Conservation (phyloP, 495 filamentous ascomycete species). For the Delitschia confertaspora region DNA sequence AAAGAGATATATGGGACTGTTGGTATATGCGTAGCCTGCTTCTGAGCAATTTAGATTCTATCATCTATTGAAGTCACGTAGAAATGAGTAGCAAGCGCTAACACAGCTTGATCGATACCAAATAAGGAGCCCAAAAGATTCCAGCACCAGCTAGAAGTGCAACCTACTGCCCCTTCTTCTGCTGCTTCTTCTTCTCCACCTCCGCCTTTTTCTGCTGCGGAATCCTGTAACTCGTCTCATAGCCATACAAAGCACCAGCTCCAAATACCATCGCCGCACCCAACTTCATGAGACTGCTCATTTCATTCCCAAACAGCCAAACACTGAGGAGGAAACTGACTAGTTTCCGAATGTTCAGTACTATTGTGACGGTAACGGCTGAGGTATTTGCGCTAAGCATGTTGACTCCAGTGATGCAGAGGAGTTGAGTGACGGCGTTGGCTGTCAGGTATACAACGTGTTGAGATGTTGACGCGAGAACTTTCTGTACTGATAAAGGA, state of each 20-base stretch:
- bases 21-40: too few species aligned
- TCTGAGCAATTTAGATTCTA: too few species aligned
- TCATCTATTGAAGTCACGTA: too few species aligned
- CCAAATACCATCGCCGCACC: constrained; percentile 81
- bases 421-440: constrained; percentile 86
- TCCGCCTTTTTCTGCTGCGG: constrained; percentile 12
- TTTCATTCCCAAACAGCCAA: constrained; percentile 79
- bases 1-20: too few species aligned
- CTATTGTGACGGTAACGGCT: constrained; percentile 89
- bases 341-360: constrained; percentile 92
- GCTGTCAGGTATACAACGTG: constrained; percentile 25
- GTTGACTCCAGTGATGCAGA: constrained; percentile 92
- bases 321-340: constrained; percentile 84
- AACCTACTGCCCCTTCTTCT: not conserved
- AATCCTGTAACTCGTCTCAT: constrained; percentile 46
- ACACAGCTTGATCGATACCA: too few species aligned
- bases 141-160: not conserved
- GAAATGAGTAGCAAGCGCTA: too few species aligned
- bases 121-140: too few species aligned
- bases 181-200: constrained; percentile 6
- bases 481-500: constrained; percentile 8
- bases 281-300: constrained; percentile 63
- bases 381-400: constrained; percentile 75
- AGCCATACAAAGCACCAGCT: constrained; percentile 79
- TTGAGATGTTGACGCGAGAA: constrained; percentile 16